These are phyloP conservation scores for Neurospora sp. DNA, from an alignment of 2,329 filamentous ascomycete genomes.

Conservation along the genomic window DNA sequence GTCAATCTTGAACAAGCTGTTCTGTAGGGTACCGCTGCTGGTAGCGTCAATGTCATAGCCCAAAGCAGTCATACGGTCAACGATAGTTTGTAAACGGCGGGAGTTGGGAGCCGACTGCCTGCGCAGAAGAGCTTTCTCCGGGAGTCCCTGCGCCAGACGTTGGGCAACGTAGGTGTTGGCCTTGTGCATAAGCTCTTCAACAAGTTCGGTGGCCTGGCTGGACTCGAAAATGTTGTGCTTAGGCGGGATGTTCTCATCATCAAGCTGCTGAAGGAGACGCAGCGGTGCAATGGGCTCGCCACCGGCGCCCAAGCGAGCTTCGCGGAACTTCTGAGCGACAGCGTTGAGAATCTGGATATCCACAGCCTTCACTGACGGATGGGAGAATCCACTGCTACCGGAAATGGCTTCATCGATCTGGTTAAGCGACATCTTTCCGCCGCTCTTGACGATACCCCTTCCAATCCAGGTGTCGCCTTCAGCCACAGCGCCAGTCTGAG, in stretches of 20 bases:
- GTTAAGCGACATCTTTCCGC: constrained; percentile 71
- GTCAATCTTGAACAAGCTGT: constrained; percentile 87
- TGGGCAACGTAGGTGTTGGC: constrained; percentile 84
- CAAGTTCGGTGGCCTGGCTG: constrained; percentile 77
- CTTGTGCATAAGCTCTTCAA: constrained; percentile 92
- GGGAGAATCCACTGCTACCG: constrained; percentile 49
- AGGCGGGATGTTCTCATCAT: constrained; percentile 96
- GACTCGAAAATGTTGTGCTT: constrained; percentile 95
- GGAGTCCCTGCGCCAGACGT: constrained; percentile 66
- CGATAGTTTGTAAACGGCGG: constrained; percentile 80
- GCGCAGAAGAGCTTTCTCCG: constrained; percentile 86
- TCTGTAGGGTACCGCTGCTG: constrained; percentile 85
- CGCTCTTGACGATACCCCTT: constrained; percentile 86
- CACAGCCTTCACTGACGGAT: constrained; percentile 57
- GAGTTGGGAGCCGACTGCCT: constrained; percentile 78
- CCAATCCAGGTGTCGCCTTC: constrained; percentile 91
- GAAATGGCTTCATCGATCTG: constrained; percentile 77
- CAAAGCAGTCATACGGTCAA: constrained; percentile 83
- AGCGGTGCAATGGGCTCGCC: constrained; percentile 73
- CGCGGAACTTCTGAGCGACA: constrained; percentile 82
- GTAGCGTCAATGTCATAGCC: constrained; percentile 83
- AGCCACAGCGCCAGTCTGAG: constrained; percentile 63
- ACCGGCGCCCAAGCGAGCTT: constrained; percentile 72
- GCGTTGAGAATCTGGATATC: constrained; percentile 72
- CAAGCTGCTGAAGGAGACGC: constrained; percentile 82